Conservation (phyloP, 257 asterid species). For the Craterostigma plantagineum region DNA sequence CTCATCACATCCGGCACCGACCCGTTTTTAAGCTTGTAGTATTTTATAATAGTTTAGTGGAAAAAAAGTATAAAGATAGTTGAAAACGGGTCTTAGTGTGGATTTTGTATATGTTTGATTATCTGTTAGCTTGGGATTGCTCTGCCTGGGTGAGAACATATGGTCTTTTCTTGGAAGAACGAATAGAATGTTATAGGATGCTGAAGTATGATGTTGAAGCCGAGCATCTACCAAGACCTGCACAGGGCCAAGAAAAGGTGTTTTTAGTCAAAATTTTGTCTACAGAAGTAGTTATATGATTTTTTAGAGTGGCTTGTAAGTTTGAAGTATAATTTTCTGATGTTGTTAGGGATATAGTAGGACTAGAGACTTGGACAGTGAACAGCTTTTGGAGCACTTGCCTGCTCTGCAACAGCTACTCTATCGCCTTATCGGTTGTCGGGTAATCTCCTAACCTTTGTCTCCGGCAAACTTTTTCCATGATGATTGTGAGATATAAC, state of each 20-base stretch:
- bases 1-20: too few species aligned
- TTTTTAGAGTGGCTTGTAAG: neutral
- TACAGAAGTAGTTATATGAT: neutral
- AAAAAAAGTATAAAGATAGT: neutral
- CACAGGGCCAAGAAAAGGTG: constrained; percentile 85
- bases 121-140: constrained; percentile 84
- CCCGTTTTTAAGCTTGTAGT: neutral
- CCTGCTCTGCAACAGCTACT: constrained; percentile 90
- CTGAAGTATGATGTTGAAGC: constrained; percentile 89
- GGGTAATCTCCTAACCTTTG: constrained; percentile 30
- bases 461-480: too few species aligned
- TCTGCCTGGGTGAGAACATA: constrained; percentile 93
- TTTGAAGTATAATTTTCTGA: neutral
- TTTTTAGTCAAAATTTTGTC: constrained; percentile 1
- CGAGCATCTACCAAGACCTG: constrained; percentile 75
- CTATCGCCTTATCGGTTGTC: constrained; percentile 86
- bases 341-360: constrained; percentile 61
- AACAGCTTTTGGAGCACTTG: constrained; percentile 75
- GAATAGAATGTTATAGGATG: constrained; percentile 85
- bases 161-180: constrained; percentile 87
- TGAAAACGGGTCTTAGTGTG: neutral
- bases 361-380: constrained; percentile 81
- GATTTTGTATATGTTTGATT: constrained; percentile 2
- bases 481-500: neutral
- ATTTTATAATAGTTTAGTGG: too few species aligned